Conservation (phyloP, 2,329 filamentous ascomycete genomes). For the Fusarium sp. region DNA sequence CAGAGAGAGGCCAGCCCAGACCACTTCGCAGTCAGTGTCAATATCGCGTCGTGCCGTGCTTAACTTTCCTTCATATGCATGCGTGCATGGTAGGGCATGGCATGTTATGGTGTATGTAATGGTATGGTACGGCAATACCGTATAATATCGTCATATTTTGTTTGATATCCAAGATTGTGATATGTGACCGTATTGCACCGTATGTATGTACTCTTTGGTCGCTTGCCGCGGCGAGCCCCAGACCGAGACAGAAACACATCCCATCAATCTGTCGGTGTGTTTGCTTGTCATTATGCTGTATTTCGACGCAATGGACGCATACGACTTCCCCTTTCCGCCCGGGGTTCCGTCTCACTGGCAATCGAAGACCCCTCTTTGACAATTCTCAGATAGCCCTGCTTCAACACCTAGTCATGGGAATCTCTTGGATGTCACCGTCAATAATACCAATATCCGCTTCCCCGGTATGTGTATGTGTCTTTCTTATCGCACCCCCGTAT, state of each 20-base stretch:
- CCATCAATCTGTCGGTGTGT: conserved; percentile 29
- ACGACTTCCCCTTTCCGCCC: conserved; percentile 33
- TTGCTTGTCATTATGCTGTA: conserved; percentile 28
- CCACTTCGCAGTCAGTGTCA: conserved; percentile 34
- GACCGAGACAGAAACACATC: conserved; percentile 31
- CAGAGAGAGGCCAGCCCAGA: conserved; percentile 21
- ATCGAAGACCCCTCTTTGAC: conserved; percentile 30
- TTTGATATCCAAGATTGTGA: conserved; percentile 32
- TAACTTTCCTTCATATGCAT: conserved; percentile 12
- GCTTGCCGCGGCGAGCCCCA: conserved; percentile 34
- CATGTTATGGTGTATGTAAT: background rate
- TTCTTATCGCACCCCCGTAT: conserved; percentile 25
- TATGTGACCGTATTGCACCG: conserved; percentile 26
- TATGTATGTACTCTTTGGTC: conserved; percentile 14
- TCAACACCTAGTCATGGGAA: conserved; percentile 35
- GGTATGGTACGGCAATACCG: background rate
- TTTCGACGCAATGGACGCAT: conserved; percentile 25
- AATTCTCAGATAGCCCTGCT: conserved; percentile 31
- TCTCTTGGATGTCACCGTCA: conserved; percentile 40
- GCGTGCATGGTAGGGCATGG: background rate
- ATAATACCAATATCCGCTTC: conserved; percentile 31
- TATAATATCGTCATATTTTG: conserved; percentile 28
- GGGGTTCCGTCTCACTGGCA: conserved; percentile 22
- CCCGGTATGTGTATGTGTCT: conserved; percentile 22
- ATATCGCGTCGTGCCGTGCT: conserved; percentile 39